Evolutionary conservation across 495 filamentous ascomycete genomes (phyloP).

Genomic region (Aspergillus egyptiacus): DNA sequence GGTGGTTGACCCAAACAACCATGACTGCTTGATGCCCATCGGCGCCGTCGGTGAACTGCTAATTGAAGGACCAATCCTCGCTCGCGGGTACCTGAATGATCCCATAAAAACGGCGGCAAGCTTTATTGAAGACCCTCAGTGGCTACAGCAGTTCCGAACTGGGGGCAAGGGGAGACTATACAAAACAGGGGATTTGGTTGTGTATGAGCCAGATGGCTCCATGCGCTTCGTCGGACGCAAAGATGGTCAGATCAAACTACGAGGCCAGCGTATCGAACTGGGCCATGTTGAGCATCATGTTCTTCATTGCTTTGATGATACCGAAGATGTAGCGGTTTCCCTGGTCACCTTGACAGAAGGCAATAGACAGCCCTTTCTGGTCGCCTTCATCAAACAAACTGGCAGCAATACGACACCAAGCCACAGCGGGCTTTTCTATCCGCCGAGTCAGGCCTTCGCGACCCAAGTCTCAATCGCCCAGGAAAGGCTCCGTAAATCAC

Average conservation of each 20-base stretch:
- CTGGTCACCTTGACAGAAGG: too few relatives aligned
- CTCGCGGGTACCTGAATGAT: neutral
- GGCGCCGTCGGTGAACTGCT: neutral
- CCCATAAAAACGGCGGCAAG: neutral
- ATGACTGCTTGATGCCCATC: neutral
- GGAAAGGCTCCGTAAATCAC: too few relatives aligned
- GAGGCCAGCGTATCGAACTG: neutral
- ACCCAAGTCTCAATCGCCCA: too few relatives aligned
- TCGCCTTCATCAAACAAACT: too few relatives aligned
- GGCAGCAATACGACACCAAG: too few relatives aligned
- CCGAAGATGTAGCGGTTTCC: too few relatives aligned
- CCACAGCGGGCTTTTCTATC: too few relatives aligned
- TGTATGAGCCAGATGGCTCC: neutral
- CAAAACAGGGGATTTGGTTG: neutral
- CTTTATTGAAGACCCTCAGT: neutral
- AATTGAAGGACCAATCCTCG: neutral
- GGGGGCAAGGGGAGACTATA: neutral
- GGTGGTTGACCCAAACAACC: neutral
- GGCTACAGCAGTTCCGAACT: neutral
- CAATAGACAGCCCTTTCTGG: too few relatives aligned
- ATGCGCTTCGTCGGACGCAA: neutral
- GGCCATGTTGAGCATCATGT: neutral
- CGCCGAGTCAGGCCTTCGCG: too few relatives aligned
- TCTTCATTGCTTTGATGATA: too few relatives aligned
- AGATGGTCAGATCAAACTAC: neutral